A percentile compares a stretch with the other conserved stretches of the same genome.
These are phyloP conservation scores for Sordariomycetes sp. DNA, from an alignment of 2,329 filamentous ascomycete species.

Conservation along the genomic window DNA sequence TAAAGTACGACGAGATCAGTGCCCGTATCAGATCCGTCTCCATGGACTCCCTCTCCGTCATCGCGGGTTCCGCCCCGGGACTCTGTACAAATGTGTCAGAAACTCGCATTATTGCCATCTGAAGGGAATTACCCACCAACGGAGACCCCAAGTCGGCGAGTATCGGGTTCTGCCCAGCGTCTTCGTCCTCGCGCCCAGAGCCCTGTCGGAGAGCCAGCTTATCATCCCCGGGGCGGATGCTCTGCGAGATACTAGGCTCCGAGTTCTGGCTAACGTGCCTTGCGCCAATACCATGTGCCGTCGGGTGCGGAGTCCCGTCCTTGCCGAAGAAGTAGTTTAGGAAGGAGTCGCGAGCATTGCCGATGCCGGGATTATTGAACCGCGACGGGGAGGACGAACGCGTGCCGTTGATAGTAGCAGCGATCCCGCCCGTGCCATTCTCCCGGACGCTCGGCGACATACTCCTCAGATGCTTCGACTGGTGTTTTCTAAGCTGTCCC, in stretches of 20 bases:
- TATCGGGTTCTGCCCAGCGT: conserved; percentile 13
- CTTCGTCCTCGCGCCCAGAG: conserved; percentile 22
- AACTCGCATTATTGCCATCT: not conserved
- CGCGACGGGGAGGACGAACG: conserved; percentile 52
- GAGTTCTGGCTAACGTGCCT: conserved; percentile 69
- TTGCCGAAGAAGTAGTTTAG: conserved; percentile 99
- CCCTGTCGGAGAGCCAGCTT: conserved; percentile 42
- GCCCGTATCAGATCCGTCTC: conserved; percentile 96
- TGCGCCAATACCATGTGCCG: conserved; percentile 3
- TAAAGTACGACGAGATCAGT: conserved; percentile 97
- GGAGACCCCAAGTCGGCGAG: conserved; percentile 32
- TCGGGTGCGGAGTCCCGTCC: conserved; percentile 48
- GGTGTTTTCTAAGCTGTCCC: not conserved
- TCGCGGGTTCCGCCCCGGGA: conserved; percentile 63
- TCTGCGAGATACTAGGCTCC: conserved; percentile 76
- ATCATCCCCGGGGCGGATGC: conserved; percentile 62
- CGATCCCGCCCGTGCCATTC: conserved; percentile 49
- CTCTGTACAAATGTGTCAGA: conserved; percentile 26
- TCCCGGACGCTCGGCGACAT: conserved; percentile 73
- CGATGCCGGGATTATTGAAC: conserved; percentile 47
- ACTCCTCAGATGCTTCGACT: conserved; percentile 40
- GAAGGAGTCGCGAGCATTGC: conserved; percentile 76
- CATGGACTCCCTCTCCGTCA: conserved; percentile 92
- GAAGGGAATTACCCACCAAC: conserved; percentile 39
- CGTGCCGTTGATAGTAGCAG: conserved; percentile 56